A percentile compares a stretch with the other conserved stretches of the same genome.
These are phyloP conservation scores for Alternaria metachromatica DNA, from an alignment of 2,329 filamentous ascomycete species.

Conservation along the genomic window DNA sequence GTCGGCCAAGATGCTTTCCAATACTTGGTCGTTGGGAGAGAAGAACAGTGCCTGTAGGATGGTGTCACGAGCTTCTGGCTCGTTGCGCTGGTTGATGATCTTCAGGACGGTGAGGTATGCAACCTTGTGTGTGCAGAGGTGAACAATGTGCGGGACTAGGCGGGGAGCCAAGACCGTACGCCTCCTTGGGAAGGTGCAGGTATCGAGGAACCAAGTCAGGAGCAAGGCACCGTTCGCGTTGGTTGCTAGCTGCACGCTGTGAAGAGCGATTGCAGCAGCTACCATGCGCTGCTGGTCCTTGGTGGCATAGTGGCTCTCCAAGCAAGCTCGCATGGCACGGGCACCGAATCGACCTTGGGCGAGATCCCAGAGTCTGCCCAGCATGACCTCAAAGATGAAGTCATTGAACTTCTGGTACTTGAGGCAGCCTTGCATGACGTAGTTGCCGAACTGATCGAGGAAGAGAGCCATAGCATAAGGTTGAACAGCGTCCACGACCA, in stretches of 20 bases:
- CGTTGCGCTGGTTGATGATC: conserved; percentile 96
- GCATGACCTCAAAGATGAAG: conserved; percentile 98
- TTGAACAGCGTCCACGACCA: conserved; percentile 83
- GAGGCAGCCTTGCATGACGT: conserved; percentile 94
- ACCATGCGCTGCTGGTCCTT: conserved; percentile 96
- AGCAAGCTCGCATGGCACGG: conserved; percentile 92
- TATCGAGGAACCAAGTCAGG: conserved; percentile 97
- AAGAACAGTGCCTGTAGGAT: conserved; percentile 94
- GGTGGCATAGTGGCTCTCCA: conserved; percentile 93
- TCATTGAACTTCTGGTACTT: conserved; percentile 91
- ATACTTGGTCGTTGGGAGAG: conserved; percentile 80
- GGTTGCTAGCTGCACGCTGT: conserved; percentile 94
- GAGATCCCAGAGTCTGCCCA: conserved; percentile 91
- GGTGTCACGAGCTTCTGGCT: conserved; percentile 87
- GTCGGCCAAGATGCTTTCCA: conserved; percentile 90
- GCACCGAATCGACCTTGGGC: conserved; percentile 93
- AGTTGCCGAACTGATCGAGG: conserved; percentile 98
- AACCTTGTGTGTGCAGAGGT: conserved; percentile 98
- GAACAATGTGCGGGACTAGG: conserved; percentile 89
- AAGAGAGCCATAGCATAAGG: conserved; percentile 91
- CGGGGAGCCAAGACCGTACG: conserved; percentile 90
- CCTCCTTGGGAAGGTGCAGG: conserved; percentile 91
- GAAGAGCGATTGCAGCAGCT: conserved; percentile 91
- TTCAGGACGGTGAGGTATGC: conserved; percentile 97
- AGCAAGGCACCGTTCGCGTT: conserved; percentile 94